Base-by-base conservation (phyloP, 257 asterid species). In the Petunia axillaris region DNA sequence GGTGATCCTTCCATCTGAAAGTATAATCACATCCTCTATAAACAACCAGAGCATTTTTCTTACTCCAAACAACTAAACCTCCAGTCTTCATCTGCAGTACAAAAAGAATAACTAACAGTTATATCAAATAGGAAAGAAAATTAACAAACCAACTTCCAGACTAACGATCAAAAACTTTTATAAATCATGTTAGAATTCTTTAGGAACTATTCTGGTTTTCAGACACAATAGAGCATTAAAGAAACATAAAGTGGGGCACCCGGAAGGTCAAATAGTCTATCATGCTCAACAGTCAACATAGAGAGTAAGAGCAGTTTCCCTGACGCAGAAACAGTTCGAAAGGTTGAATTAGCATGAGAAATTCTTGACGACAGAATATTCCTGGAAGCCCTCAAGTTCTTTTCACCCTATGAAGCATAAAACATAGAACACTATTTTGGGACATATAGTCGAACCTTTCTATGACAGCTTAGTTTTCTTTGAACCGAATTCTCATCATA, bases 21-120 rank as follows among this genome's bases (percentile, higher is more conserved):
- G 60, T 76, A 85, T 88, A 85, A 63, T 83, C 81, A 83, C 83
- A 58, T 77, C 97, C 98, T 87, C 95, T 93, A 78, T 90, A 95
- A 81, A 95, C 90, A 87, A 91, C 95, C 83, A 93, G 96, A 67
- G 89, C 84, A 70, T 89, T 92, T 87, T 91, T 89, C 63, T 87
- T 89, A 54, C 84, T 85, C 97, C 97, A 92, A 50, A 91, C 94
- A 62, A 91, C 97, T 53, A 87, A 50, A 54, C 99, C 99, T 77
- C 93, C 93, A 5, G 97, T 95, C 84, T 92, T 95, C 82, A 86
- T 85, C 98, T 93, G 96, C 84, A 82, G 36, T 78, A 83, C 52
- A 81, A 39, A 37, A 16, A 41, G 54, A 41, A 83, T 52, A 78
- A 66, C 73, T 41, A 75, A 81, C 82, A 65, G 73, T 77, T 41